Conservation (phyloP, 345 rosid species). For the Hypericum perforatum region DNA sequence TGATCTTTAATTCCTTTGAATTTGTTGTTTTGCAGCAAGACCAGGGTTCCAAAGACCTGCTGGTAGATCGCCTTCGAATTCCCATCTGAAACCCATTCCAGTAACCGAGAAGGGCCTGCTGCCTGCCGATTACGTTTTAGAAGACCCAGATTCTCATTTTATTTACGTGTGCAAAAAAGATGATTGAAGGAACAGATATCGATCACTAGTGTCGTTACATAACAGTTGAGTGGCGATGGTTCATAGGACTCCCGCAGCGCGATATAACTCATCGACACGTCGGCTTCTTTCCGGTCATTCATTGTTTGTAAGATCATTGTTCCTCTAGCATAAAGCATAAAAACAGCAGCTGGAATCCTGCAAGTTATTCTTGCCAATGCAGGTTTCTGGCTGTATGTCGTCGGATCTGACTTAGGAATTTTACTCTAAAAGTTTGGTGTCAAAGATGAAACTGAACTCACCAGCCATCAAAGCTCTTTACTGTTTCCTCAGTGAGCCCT, state of each 20-base stretch:
- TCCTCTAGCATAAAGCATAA: constrained; percentile 8
- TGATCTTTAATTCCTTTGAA: neutral
- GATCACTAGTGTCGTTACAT: constrained; percentile 19
- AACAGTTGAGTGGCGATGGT: constrained; percentile 34
- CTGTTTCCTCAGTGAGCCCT: neutral
- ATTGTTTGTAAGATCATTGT: constrained; percentile 11
- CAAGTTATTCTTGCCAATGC: constrained; percentile 4
- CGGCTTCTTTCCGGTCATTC: neutral
- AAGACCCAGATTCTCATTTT: constrained; percentile 91
- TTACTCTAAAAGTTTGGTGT: constrained; percentile 1
- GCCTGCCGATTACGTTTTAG: constrained; percentile 54
- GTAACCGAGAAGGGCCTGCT: constrained; percentile 55
- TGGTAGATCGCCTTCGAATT: constrained; percentile 33
- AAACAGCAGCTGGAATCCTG: constrained; percentile 8
- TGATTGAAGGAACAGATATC: constrained; percentile 24
- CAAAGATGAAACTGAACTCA: constrained; percentile 2
- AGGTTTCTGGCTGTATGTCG: neutral
- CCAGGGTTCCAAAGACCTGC: constrained; percentile 57
- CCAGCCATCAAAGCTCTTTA: neutral
- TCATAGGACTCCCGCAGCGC: constrained; percentile 7
- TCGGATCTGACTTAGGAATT: neutral
- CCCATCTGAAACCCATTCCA: constrained; percentile 59
- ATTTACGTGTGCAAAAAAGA: constrained; percentile 67
- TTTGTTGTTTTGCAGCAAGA: constrained; percentile 48
- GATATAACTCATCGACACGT: neutral